Evolutionary conservation across 345 rosid genomes (phyloP).

Genomic region (Dipteronia dyeriana): DNA sequence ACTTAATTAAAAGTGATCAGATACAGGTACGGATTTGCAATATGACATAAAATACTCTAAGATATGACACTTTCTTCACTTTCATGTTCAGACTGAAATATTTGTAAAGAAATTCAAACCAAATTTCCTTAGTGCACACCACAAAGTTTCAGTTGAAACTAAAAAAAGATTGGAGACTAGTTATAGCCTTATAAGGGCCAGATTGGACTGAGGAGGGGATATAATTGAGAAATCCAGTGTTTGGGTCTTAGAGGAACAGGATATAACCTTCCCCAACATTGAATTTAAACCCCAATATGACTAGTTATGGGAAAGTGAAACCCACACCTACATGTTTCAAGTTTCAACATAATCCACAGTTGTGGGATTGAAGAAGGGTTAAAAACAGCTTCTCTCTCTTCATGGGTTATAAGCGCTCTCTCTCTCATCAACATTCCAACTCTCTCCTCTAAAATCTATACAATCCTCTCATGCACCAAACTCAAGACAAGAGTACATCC

Average conservation of each 20-base stretch:
- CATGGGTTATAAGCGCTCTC: too few relatives aligned
- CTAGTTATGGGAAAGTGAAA: not conserved
- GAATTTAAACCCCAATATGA: not conserved
- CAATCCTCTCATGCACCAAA: too few relatives aligned
- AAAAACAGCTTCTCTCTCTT: too few relatives aligned
- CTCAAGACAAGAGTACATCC: too few relatives aligned
- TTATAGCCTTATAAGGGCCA: too few relatives aligned
- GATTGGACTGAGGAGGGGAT: not conserved
- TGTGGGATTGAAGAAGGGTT: too few relatives aligned
- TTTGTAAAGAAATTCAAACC: not conserved
- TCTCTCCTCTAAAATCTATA: too few relatives aligned
- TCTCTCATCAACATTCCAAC: too few relatives aligned
- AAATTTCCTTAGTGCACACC: not conserved
- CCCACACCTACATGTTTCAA: too few relatives aligned
- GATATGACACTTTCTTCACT: not conserved
- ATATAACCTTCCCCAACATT: not conserved
- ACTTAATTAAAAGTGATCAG: not conserved
- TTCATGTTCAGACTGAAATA: not conserved
- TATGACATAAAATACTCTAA: not conserved
- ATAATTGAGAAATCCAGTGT: not conserved
- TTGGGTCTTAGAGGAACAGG: not conserved
- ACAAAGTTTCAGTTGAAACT: not conserved
- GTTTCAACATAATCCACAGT: too few relatives aligned
- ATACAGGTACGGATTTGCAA: not conserved
- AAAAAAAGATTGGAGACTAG: not conserved